A percentile compares a stretch with the other conserved stretches of the same genome.
Conservation (phyloP, 2,329 filamentous ascomycete species). For the Biscogniauxia marginata region DNA sequence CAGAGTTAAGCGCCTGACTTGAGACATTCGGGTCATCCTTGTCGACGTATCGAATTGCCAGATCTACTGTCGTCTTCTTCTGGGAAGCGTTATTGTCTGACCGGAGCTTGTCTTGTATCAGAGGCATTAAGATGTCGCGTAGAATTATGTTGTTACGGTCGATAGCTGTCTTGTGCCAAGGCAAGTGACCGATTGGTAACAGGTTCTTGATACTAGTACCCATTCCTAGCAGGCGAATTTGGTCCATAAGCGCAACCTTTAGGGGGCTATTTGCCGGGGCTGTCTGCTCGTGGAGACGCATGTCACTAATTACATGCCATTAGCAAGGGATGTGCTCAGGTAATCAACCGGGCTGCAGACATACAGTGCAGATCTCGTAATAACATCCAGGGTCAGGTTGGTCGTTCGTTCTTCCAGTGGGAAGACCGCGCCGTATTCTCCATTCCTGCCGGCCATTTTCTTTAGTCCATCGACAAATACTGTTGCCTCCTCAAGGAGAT, state of each 20-base stretch:
- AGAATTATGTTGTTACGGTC: slow-evolving; percentile 26
- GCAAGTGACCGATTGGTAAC: slow-evolving; percentile 17
- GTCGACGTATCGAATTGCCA: slow-evolving; percentile 26
- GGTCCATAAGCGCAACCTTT: slow-evolving; percentile 23
- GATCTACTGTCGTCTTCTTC: slow-evolving; percentile 29
- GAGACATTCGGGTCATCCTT: slow-evolving; percentile 21
- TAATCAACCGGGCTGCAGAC: neutral
- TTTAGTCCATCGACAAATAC: slow-evolving; percentile 34
- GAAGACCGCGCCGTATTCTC: slow-evolving; percentile 33
- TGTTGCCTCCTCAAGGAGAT: slow-evolving; percentile 37
- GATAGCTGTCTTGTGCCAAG: slow-evolving; percentile 22
- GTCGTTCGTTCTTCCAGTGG: slow-evolving; percentile 35
- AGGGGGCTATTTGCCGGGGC: slow-evolving; percentile 20
- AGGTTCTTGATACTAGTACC: slow-evolving; percentile 15
- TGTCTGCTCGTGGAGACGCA: slow-evolving; percentile 26
- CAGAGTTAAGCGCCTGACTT: slow-evolving; percentile 18
- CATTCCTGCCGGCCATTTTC: slow-evolving; percentile 25
- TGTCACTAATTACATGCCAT: too few species aligned
- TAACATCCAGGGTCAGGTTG: slow-evolving; percentile 42
- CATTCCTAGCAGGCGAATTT: slow-evolving; percentile 20
- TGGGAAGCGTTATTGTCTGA: slow-evolving; percentile 12
- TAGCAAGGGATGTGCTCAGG: too few species aligned
- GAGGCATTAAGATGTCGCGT: slow-evolving; percentile 22
- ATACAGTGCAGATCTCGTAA: slow-evolving; percentile 36
- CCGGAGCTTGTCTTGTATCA: slow-evolving; percentile 24